These are phyloP conservation scores for Pseudogymnoascus sp. DNA, from an alignment of 2,329 filamentous ascomycete genomes.

Conservation along the genomic window DNA sequence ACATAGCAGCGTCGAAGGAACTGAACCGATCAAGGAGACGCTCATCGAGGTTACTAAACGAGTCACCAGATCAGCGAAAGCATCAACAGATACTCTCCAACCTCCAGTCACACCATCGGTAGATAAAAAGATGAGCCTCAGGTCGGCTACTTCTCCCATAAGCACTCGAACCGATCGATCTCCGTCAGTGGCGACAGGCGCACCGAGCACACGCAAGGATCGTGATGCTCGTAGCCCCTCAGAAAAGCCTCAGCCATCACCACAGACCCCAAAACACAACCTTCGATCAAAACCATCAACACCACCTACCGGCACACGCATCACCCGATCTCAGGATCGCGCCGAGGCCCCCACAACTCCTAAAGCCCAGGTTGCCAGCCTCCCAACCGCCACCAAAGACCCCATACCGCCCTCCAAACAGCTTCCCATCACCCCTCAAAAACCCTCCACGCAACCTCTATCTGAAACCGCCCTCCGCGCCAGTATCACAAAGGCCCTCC, in stretches of 20 bases:
- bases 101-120: not conserved
- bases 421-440: conserved; percentile 14
- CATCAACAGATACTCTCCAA: not conserved
- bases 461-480: conserved; percentile 15
- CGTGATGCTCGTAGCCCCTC: conserved; percentile 26
- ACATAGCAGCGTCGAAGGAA: not conserved
- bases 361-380: not conserved
- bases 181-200: conserved; percentile 19
- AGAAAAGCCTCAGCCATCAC: conserved; percentile 12
- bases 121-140: conserved; percentile 3
- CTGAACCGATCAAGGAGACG: not conserved
- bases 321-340: not conserved
- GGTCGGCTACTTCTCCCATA: conserved; percentile 6
- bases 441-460: conserved; percentile 10
- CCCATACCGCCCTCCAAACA: not conserved
- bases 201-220: conserved; percentile 18
- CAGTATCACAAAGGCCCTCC: conserved; percentile 18
- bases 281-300: not conserved
- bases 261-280: not conserved
- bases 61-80: not conserved
- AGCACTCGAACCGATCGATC: conserved; percentile 13
- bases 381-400: not conserved
- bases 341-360: not conserved
- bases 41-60: not conserved
- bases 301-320: not conserved